Base-by-base conservation (phyloP, 768 basidiomycete species). In the Exsudoporus frostii region DNA sequence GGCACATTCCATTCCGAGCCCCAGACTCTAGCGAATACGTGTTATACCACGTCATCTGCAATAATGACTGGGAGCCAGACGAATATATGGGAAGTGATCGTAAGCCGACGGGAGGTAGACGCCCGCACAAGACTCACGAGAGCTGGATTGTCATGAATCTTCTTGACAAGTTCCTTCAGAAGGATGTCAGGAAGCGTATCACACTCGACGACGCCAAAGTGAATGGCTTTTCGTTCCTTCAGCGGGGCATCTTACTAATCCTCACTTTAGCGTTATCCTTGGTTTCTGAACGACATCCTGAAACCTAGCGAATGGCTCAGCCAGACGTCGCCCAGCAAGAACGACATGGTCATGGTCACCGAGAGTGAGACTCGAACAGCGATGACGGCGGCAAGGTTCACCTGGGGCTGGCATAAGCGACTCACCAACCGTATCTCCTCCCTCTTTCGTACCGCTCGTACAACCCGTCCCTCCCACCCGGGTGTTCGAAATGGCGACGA, bases 121-220 rank as follows among this genome's bases (percentile, higher is more conserved):
- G 74, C 49, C 79, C 79, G 8, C 55, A 54, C 41, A 69, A 67
- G 24, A 65, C 67, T 19, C 74, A 76, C 2, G 82, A 86, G 53
- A 89, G 87, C 0, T 71, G 73, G 14, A 74, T 81, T 30, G 84
- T 90, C 41, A 76, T 94, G 47, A 76, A 82, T 56, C 73, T 98
- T 40, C 74, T 98, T n/a, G 77, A 84, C 44, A 75, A 77, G 27
- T 74, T 98, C 53, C 77, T 98, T 45, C 81, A 91, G 70, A 98
- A 97, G 75, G 86, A 94, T 59, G 79, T 79, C 6, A 72, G 66
- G 27, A 79, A 79, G 64, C 79, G 95, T 50, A 88, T 96, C 46
- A 86, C 83, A 19, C 78, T 98, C 39, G 80, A 84, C 27, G 79
- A 90, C 60, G 83, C 93, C 61, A 98, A 96, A 82, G 95, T 87